Base-by-base conservation (phyloP, 2,329 filamentous ascomycete genomes). In the Ciborinia camelliae region DNA sequence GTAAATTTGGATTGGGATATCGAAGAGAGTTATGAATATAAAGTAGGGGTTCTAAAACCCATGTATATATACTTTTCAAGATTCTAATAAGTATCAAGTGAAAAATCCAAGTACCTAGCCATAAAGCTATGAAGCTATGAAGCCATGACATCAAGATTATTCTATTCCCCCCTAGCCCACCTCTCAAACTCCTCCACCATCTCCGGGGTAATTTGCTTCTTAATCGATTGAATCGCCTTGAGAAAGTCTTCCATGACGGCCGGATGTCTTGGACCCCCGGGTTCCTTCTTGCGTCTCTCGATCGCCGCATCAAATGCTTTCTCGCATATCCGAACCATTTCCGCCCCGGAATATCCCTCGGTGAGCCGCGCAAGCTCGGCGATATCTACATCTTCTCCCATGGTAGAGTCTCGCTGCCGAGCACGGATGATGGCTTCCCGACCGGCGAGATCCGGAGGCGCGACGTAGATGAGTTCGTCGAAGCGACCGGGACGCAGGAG, bases 401-500 rank as follows among this genome's bases (percentile, higher is more conserved):
- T 79, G 28, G 83, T 79, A 60, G 90, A 82, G 63, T 83, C 85
- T 35, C 80, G 79, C 1, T 87, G 84, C 73, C 89, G 86, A 61
- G 91, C 87, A 20, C 80, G 77, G 63, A 97, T 83, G 62, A 98
- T 94, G 68, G 92, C 89, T 73, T 84, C 85, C 10, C 94, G 84
- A 0, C 92, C 92, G 9, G 84, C 79, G 53, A 82, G 78, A 72
- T 91, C 88, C 0, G 94, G 94, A 4, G 91, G 90, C 0, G 91
- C 90, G 51, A 97, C 91, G 75, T 96, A 97, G 53, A 97, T 84
- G 41, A 92, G 82, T 69, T 89, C 85, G 73, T 96, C 92, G 75
- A 98, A 91, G 35, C 94, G 85, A 1, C 94, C 94, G 0, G 92
- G 90, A 0, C 94, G 86, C 74, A 97, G 85, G 41, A 98, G 82